phyloP scores from a whole-genome alignment of 352 stramenopile species.

The Phytophthora cajani region DNA sequence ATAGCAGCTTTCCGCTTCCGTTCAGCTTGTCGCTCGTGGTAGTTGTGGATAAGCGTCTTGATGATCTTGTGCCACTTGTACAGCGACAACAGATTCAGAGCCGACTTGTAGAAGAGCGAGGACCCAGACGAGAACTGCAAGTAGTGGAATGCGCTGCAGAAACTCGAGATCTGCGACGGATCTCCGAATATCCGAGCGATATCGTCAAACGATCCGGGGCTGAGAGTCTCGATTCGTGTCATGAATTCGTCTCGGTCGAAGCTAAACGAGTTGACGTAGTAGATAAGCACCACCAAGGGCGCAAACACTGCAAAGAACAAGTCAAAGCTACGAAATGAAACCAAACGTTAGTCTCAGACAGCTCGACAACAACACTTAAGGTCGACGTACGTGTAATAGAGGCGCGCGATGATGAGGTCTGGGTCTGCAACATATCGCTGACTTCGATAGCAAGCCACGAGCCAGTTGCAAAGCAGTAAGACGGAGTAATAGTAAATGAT shows the following conservation, averaged over 20 bases:
- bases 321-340: constrained; percentile 35
- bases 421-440: constrained; percentile 39
- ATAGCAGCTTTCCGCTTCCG: constrained; percentile 17
- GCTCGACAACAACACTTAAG: not conserved
- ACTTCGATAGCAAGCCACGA: constrained; percentile 52
- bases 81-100: constrained; percentile 44
- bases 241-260: constrained; percentile 43
- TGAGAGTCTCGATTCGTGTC: constrained; percentile 32
- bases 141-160: constrained; percentile 46
- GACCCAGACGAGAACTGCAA: constrained; percentile 32
- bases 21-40: constrained; percentile 24
- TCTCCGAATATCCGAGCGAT: constrained; percentile 48
- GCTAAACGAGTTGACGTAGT: constrained; percentile 42
- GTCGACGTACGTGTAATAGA: constrained; percentile 18
- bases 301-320: constrained; percentile 64
- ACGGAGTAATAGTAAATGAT: constrained; percentile 51
- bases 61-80: constrained; percentile 64
- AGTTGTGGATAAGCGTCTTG: constrained; percentile 40
- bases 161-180: constrained; percentile 43
- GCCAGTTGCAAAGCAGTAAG: constrained; percentile 46
- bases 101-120: constrained; percentile 44
- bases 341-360: not conserved
- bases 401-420: constrained; percentile 27
- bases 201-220: constrained; percentile 33
- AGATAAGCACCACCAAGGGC: constrained; percentile 45